Percentiles rank a stretch among this genome's conserved stretches.
Conservation (phyloP, 768 basidiomycete species). For the Mycena haematopus region DNA sequence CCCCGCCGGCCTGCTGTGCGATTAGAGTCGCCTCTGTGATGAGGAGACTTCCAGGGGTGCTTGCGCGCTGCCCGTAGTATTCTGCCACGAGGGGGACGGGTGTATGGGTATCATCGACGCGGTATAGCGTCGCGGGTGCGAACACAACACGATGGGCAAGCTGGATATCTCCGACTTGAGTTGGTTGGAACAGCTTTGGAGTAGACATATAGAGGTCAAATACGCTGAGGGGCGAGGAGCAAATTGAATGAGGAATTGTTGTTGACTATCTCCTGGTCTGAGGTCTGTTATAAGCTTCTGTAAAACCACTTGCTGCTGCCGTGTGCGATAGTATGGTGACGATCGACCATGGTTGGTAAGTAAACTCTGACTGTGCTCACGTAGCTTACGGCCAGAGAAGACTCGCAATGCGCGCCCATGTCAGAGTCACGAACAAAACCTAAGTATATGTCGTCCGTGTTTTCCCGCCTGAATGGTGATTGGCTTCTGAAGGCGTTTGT, state of each 20-base stretch:
- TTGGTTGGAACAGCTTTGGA: background rate
- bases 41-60: background rate
- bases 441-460: background rate
- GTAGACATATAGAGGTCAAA: background rate
- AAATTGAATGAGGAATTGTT: background rate
- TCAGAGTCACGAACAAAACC: background rate
- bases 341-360: background rate
- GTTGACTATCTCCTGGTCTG: background rate
- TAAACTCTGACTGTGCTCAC: background rate
- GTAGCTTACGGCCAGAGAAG: background rate
- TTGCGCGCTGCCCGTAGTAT: background rate
- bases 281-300: background rate
- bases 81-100: background rate
- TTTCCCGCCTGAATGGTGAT: background rate
- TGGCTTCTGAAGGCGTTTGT: background rate
- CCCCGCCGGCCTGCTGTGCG: background rate
- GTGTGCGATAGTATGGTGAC: background rate
- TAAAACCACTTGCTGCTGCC: background rate
- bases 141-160: background rate
- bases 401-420: background rate
- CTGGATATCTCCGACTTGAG: background rate
- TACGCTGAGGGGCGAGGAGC: background rate
- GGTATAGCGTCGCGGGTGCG: background rate
- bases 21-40: background rate
- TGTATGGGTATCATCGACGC: background rate